Evolutionary conservation across 1,284 basidiomycete genomes (phyloP).

Genomic region (Melampsora americana): DNA sequence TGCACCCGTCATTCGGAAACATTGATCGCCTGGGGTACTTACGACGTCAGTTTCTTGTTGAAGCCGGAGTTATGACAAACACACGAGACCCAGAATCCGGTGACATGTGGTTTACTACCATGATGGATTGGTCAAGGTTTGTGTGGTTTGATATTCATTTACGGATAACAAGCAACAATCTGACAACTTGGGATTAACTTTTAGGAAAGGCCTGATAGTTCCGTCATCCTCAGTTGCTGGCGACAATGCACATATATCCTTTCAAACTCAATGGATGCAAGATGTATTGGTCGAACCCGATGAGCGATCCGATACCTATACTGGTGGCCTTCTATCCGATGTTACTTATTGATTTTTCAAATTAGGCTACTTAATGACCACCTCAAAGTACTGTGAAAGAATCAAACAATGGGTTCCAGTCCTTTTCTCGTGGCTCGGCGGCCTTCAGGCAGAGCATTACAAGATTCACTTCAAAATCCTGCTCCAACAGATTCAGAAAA

Average conservation of each 20-base stretch:
- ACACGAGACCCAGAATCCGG: no score
- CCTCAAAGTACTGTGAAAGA: background rate
- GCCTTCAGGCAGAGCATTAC: background rate
- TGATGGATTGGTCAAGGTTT: no score
- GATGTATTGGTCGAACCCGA: no score
- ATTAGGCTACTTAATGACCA: constrained; percentile 5
- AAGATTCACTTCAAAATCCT: background rate
- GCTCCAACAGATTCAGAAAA: no score
- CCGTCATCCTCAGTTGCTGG: background rate
- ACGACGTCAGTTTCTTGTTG: no score
- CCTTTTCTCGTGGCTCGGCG: background rate
- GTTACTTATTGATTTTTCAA: constrained; percentile 18
- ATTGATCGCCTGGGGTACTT: no score
- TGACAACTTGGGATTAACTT: no score
- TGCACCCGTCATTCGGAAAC: no score
- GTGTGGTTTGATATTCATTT: no score
- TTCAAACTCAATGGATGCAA: constrained; percentile 13
- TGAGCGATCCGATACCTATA: background rate
- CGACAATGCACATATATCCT: background rate
- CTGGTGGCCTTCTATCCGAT: background rate
- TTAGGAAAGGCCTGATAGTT: background rate
- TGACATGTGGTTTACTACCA: no score
- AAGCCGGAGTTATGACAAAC: no score
- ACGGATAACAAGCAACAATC: no score
- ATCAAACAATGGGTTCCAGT: background rate